Base-by-base conservation (phyloP, 2,329 filamentous ascomycete species). In the Beauveria scarabaeidicola region DNA sequence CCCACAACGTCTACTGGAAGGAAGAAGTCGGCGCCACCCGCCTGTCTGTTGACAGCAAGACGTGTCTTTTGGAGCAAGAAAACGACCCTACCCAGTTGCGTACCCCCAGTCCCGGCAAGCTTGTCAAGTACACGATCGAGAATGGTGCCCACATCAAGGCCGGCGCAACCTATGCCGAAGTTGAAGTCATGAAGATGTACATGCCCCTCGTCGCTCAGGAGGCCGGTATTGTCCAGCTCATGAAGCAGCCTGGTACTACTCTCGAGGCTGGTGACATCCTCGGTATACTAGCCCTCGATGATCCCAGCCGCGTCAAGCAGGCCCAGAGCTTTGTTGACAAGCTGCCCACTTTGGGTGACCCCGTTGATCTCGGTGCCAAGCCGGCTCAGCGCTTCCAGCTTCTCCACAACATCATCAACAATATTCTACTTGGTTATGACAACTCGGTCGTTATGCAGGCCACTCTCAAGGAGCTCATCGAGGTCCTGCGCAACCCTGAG, bases 111-210 rank as follows among this genome's bases (percentile, higher is more conserved):
- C 94, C 94, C 51, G 94, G 94, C 74, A 99, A 99, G 80, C 87
- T 99, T 40, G 93, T 99, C 78, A 97, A 96, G 78, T 99, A 94
- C 76, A 89, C 91, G 1, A 90, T 99, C 2, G 94, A 97, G 74
- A 97, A 96, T 69, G 94, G 94, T 62, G 83, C 91, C 66, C 94
- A 99, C 73, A 86, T 99, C 74, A 88, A 85, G 74, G 91, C 95
- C 67, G 93, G 93, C 60, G 90, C 97, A 74, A 81, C 93, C 38
- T 99, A 91, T 70, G 94, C 94, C 59, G 94, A 99, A 75, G 93
- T 99, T 44, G 94, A 99, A 77, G 94, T 99, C 76, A 99, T 99
- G 94, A 99, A 99, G 83, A 99, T 99, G 94, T 97, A 97, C 83
- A 99, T 99, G 94, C 94, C 94, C 69, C 82, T 99, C 59, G 83